Conservation (phyloP, 257 asterid species). For the Petunia secreta region DNA sequence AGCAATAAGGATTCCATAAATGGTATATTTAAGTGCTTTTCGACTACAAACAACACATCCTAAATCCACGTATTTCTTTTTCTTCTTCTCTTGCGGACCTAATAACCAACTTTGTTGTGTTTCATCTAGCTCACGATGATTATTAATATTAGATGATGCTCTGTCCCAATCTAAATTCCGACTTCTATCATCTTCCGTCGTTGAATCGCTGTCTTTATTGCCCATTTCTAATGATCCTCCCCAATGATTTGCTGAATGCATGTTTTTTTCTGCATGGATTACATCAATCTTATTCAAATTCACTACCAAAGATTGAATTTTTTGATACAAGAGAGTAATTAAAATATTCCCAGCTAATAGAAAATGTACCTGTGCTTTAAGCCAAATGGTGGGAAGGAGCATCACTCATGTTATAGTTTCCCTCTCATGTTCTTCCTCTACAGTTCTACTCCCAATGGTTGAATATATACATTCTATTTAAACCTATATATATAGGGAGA, state of each 20-base stretch:
- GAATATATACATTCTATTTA: no score
- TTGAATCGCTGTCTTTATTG: constrained; percentile 47
- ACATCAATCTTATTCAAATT: no score
- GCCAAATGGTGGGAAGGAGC: no score
- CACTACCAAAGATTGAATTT: no score
- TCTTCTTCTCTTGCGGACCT: constrained; percentile 70
- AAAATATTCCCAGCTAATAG: no score
- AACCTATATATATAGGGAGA: no score
- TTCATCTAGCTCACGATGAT: constrained; percentile 54
- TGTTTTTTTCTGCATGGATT: not conserved
- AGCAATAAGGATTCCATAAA: constrained; percentile 38
- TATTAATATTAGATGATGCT: constrained; percentile 44
- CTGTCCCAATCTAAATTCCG: constrained; percentile 66
- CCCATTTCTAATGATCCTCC: constrained; percentile 80
- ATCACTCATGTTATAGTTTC: no score
- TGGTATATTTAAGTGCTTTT: constrained; percentile 58
- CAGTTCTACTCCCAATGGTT: no score
- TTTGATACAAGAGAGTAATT: no score
- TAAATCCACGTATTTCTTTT: constrained; percentile 73
- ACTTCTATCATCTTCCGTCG: constrained; percentile 43
- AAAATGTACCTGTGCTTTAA: no score
- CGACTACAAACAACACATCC: constrained; percentile 72
- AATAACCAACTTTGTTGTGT: constrained; percentile 90
- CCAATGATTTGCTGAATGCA: constrained; percentile 76
- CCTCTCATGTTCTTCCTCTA: no score